phyloP scores from a whole-genome alignment of 1,139 yeast genomes.

The Diutina mesorugosa region DNA sequence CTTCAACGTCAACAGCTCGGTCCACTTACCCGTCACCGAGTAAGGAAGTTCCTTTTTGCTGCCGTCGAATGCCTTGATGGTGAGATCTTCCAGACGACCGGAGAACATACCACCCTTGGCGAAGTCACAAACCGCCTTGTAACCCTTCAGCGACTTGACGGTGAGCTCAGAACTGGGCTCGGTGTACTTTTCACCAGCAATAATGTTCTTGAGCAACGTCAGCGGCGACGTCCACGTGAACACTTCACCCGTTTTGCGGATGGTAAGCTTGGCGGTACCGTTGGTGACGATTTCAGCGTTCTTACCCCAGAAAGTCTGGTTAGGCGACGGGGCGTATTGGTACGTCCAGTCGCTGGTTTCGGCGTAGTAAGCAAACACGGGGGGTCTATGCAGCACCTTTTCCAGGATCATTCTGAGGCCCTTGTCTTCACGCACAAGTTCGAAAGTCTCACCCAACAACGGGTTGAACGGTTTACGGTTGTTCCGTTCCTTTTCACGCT shows the following conservation, averaged over 20 bases:
- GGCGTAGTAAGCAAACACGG: constrained; percentile 65
- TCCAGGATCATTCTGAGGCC: constrained; percentile 63
- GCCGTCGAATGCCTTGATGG: constrained; percentile 36
- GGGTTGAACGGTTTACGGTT: constrained; percentile 89
- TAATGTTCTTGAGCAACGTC: constrained; percentile 67
- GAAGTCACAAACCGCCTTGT: constrained; percentile 58
- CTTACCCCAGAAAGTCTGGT: constrained; percentile 93
- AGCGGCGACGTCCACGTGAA: constrained; percentile 78
- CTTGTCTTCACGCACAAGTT: constrained; percentile 65
- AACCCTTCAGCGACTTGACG: constrained; percentile 55
- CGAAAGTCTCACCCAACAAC: constrained; percentile 76
- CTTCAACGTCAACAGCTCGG: constrained; percentile 38
- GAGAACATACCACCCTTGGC: constrained; percentile 66
- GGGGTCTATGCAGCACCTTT: constrained; percentile 75
- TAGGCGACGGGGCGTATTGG: constrained; percentile 63
- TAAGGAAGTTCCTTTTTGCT: constrained; percentile 22
- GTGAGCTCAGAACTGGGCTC: constrained; percentile 72
- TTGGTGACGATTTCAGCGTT: constrained; percentile 70
- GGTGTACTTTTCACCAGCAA: constrained; percentile 92
- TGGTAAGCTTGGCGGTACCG: constrained; percentile 49
- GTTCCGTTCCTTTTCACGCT: constrained; percentile 63
- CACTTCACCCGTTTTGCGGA: constrained; percentile 52
- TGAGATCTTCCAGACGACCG: constrained; percentile 75
- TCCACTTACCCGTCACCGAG: constrained; percentile 66
- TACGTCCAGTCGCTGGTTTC: constrained; percentile 71